Conservation (phyloP, 257 asterid genomes). For the Lycium barbarum region DNA sequence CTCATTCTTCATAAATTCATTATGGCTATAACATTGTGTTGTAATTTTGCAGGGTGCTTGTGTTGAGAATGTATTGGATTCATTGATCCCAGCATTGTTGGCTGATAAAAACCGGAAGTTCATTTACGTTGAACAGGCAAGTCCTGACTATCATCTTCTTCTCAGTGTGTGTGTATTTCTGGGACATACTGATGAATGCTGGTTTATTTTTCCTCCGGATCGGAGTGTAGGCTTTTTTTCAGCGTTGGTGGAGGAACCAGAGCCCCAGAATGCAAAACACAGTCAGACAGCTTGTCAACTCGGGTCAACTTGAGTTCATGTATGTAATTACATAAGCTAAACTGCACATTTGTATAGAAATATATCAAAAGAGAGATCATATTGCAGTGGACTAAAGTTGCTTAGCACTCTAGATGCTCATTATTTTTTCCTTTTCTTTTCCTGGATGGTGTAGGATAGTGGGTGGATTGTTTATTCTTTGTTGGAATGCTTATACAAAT, state of each 20-base stretch:
- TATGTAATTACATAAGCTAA: conserved; percentile 36
- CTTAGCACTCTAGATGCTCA: not conserved
- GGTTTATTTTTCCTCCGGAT: not conserved
- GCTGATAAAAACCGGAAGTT: conserved; percentile 85
- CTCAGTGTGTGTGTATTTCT: not conserved
- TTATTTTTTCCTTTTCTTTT: not conserved
- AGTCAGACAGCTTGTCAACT: conserved; percentile 64
- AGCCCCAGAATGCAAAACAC: conserved; percentile 63
- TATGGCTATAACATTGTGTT: not conserved
- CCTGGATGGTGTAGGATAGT: not conserved
- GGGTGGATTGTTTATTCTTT: conserved; percentile 8
- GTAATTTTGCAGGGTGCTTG: conserved; percentile 76
- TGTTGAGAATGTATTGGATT: conserved; percentile 93
- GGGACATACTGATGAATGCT: not conserved
- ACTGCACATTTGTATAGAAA: not conserved
- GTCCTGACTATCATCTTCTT: not conserved
- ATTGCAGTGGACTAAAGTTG: not conserved
- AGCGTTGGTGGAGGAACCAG: conserved; percentile 98
- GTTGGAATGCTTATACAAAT: not conserved
- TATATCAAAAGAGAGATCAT: not conserved
- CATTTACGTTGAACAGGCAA: conserved; percentile 86
- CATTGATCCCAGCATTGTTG: conserved; percentile 78
- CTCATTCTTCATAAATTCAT: not conserved
- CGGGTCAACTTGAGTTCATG: conserved; percentile 98
- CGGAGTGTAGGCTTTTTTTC: conserved; percentile 80